Base-by-base conservation (phyloP, 2,329 filamentous ascomycete species). In the Aspergillus japonicus region DNA sequence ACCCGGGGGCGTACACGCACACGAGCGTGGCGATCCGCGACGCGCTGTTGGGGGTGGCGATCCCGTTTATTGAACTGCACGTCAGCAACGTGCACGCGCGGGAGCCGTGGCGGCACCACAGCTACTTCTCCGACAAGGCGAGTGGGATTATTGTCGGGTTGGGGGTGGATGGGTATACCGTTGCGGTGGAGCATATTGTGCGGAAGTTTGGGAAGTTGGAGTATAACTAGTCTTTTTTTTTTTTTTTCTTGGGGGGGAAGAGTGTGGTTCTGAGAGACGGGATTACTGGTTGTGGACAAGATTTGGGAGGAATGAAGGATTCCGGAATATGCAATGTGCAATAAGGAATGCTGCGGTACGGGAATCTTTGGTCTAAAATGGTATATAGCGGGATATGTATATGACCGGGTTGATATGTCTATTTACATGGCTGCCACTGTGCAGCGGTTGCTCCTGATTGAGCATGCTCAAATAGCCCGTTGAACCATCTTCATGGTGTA, bases 31-130 rank as follows among this genome's bases (percentile, higher is more conserved):
- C 87, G 0, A 81, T 93, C 59, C 81, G 90, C n/a, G 90, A 93
- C 73, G 89, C 90, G 0, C 76, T 93, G 26, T 73, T 87, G 0
- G 89, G 85, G 4, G 87, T 91, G 0, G 80, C 80, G 6, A 86
- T 92, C 23, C 90, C 89, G 0, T 93, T 92, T 67, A 80, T 93
- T 50, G 90, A 94, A 77, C 74, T 92, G n/a, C 90, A 93, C 72
- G 83, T 92, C 35, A 87, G 82, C 57, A 93, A 93, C 72, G 84
- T 92, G 2, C 89, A 93, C 73, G 83, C 85, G 31, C 76, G 90
- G 8, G 90, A 93, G 77, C 68, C 80, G 1, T 93, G 85, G 68
- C 80, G 90, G 56, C 83, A 86, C 65, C 86, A 89, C 64, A 91
- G 87, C 64, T 92, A 89, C 69, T 78, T 93, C 64, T 87, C 84